Percentiles rank a stretch among this genome's conserved stretches.
Conservation (phyloP, 202 grass and related monocot species). For the Zoysia matrella region DNA sequence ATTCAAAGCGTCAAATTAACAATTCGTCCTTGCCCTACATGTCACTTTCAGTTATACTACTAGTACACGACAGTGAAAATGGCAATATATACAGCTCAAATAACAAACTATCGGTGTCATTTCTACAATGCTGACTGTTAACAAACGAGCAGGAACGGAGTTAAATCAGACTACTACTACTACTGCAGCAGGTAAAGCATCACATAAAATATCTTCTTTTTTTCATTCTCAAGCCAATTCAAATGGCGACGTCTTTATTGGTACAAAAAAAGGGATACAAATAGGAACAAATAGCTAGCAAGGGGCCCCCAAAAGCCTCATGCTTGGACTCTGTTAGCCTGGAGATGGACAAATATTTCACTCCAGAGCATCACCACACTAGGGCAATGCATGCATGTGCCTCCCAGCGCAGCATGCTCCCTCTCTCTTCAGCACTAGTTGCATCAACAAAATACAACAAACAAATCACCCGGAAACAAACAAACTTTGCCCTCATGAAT, state of each 20-base stretch:
- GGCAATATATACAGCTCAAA: conserved; percentile 8
- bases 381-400: conserved; percentile 58
- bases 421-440: conserved; percentile 26
- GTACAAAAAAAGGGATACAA: conserved; percentile 40
- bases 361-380: conserved; percentile 54
- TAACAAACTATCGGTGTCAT: not conserved
- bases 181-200: not conserved
- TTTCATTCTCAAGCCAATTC: conserved; percentile 23
- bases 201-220: not conserved
- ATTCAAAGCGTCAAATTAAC: conserved; percentile 20
- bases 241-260: conserved; percentile 61
- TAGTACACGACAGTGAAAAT: not conserved
- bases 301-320: conserved; percentile 64
- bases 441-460: conserved; percentile 64
- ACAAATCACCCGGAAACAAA: conserved; percentile 65
- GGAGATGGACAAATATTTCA: conserved; percentile 82
- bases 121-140: conserved; percentile 14
- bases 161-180: not conserved
- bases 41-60: not conserved
- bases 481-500: conserved; percentile 56
- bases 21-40: conserved; percentile 1
- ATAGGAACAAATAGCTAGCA: conserved; percentile 60
- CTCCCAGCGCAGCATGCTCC: conserved; percentile 54
- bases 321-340: conserved; percentile 64
- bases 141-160: not conserved